phyloP scores from a whole-genome alignment of 371 early-diverging fungal genomes.

The Apophysomyces trapeziformis region DNA sequence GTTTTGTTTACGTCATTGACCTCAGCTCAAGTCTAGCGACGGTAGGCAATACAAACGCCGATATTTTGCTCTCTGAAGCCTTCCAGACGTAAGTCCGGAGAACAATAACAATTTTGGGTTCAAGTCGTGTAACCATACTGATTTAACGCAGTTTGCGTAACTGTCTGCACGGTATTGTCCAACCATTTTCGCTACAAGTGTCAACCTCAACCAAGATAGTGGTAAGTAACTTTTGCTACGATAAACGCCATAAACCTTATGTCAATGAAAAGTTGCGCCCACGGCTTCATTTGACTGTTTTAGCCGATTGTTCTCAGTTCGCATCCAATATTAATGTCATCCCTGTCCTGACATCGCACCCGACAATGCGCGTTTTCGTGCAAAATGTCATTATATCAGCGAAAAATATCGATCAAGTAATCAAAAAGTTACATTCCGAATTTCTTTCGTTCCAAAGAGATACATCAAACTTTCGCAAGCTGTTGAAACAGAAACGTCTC shows the following conservation, averaged over 20 bases:
- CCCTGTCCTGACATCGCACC: conserved; percentile 60
- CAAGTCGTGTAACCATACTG: conserved; percentile 16
- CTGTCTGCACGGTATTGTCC: conserved; percentile 47
- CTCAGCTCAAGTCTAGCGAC: conserved; percentile 74
- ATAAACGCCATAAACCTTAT: background rate
- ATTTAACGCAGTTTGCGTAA: conserved; percentile 31
- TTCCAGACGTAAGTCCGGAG: conserved; percentile 53
- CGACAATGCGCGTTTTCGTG: conserved; percentile 71
- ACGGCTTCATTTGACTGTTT: conserved; percentile 70
- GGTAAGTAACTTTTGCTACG: conserved; percentile 23
- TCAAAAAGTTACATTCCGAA: conserved; percentile 57
- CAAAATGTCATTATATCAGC: conserved; percentile 65
- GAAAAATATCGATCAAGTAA: conserved; percentile 54
- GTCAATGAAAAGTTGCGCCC: conserved; percentile 34
- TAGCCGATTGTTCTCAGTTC: conserved; percentile 77
- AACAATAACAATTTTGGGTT: conserved; percentile 1
- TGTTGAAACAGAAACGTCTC: conserved; percentile 41
- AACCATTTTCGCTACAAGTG: conserved; percentile 51
- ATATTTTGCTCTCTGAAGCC: conserved; percentile 60
- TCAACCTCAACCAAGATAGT: conserved; percentile 36
- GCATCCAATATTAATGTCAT: conserved; percentile 66
- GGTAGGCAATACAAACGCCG: conserved; percentile 62
- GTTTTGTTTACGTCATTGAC: conserved; percentile 77
- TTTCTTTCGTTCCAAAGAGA: conserved; percentile 68
- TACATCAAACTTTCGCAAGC: conserved; percentile 58